Conservation (phyloP, 2,329 filamentous ascomycete species). For the Pyricularia sp. region DNA sequence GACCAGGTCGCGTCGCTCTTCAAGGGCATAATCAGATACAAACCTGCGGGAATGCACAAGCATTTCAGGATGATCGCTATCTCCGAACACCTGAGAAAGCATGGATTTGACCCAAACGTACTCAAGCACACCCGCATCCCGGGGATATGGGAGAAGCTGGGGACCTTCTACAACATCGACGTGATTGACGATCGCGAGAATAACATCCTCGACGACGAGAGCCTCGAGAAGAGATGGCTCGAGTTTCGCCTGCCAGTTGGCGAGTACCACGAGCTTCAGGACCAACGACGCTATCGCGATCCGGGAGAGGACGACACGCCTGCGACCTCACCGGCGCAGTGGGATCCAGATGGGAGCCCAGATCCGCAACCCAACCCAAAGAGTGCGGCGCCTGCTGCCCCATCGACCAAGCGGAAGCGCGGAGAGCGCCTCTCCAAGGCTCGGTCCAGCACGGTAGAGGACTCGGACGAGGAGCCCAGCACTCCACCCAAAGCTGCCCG, state of each 20-base stretch:
- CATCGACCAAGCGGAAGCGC: constrained; percentile 7
- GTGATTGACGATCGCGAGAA: constrained; percentile 56
- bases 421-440: constrained; percentile 10
- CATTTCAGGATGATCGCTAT: constrained; percentile 89
- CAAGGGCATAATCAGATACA: constrained; percentile 89
- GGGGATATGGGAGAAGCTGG: constrained; percentile 84
- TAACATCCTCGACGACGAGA: constrained; percentile 9
- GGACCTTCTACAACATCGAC: constrained; percentile 76
- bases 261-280: constrained; percentile 13
- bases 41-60: constrained; percentile 93
- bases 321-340: constrained; percentile 12
- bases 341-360: constrained; percentile 10
- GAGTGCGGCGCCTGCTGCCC: not conserved
- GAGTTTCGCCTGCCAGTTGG: constrained; percentile 13
- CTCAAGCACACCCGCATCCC: constrained; percentile 77
- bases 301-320: constrained; percentile 7
- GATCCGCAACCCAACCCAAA: constrained; percentile 6
- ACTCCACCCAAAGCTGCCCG: constrained; percentile 3
- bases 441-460: constrained; percentile 7
- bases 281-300: constrained; percentile 9
- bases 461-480: constrained; percentile 6
- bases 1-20: constrained; percentile 90
- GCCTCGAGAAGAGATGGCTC: constrained; percentile 11
- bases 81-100: constrained; percentile 67
- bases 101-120: constrained; percentile 64